A percentile compares a stretch with the other conserved stretches of the same genome.
Conservation (phyloP, 495 filamentous ascomycete species). For the Tuber borchii region DNA sequence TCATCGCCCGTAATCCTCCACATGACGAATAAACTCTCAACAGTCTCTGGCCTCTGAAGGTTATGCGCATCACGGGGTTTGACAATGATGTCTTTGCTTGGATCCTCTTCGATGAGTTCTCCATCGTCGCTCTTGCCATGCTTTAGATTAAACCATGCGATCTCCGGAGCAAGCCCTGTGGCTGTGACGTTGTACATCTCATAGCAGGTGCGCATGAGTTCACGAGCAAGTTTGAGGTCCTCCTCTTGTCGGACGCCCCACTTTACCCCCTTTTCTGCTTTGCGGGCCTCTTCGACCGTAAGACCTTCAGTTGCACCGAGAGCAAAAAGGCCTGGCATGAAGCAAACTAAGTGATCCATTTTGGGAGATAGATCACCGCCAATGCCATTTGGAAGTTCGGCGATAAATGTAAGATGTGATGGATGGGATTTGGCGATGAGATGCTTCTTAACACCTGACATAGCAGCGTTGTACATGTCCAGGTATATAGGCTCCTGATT, state of each 20-base stretch:
- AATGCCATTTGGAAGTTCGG: constrained; percentile 74
- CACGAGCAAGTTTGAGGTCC: constrained; percentile 75
- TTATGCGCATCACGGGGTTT: constrained; percentile 76
- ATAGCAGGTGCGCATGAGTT: constrained; percentile 96
- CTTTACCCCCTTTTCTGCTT: constrained; percentile 47
- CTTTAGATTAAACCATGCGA: constrained; percentile 75
- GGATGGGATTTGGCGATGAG: constrained; percentile 79
- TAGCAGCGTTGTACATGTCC: constrained; percentile 85
- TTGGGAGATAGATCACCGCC: constrained; percentile 61
- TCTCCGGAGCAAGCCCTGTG: constrained; percentile 87
- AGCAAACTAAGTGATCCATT: constrained; percentile 98
- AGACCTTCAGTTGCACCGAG: constrained; percentile 76
- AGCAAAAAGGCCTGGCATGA: constrained; percentile 93
- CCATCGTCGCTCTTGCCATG: constrained; percentile 51
- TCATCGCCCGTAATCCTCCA: constrained; percentile 93
- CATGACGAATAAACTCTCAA: constrained; percentile 95
- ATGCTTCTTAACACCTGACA: constrained; percentile 81
- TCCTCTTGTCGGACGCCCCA: constrained; percentile 79
- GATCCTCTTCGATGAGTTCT: constrained; percentile 52
- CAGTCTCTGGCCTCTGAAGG: constrained; percentile 89
- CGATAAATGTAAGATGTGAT: constrained; percentile 74
- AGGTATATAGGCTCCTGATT: constrained; percentile 78
- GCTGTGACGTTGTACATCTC: constrained; percentile 84
- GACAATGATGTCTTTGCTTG: constrained; percentile 71
- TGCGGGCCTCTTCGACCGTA: constrained; percentile 65